Evolutionary conservation across 2,329 filamentous ascomycete genomes (phyloP).

Genomic region (Claviceps arundinis): DNA sequence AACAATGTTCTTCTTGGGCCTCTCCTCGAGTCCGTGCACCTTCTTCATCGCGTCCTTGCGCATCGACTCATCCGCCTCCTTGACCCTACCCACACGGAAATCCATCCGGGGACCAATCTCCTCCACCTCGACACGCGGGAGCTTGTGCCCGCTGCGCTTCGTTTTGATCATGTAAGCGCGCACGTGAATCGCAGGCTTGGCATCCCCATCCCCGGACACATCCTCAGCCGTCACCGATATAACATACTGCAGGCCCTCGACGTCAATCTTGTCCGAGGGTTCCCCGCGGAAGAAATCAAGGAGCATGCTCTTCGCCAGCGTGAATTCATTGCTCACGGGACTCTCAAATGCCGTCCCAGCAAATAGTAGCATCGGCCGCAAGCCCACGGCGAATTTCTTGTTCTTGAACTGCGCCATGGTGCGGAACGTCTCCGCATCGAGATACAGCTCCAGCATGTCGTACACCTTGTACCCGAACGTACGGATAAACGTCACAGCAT

Average conservation of each 20-base stretch:
- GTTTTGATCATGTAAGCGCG: conserved; percentile 79
- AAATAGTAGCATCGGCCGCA: conserved; percentile 87
- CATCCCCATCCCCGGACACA: conserved; percentile 26
- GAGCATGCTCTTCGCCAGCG: conserved; percentile 74
- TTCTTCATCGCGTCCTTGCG: conserved; percentile 87
- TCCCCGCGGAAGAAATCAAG: conserved; percentile 80
- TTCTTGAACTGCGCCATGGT: conserved; percentile 63
- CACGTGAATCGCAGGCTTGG: conserved; percentile 48
- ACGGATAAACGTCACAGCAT: conserved; percentile 70
- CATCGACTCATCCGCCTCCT: conserved; percentile 63
- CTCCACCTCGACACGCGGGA: conserved; percentile 85
- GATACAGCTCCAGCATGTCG: conserved; percentile 86
- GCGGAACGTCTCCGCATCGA: conserved; percentile 62
- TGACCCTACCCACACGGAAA: conserved; percentile 69
- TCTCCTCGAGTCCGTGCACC: conserved; percentile 59
- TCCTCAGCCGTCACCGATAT: conserved; percentile 71
- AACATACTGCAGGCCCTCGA: conserved; percentile 87
- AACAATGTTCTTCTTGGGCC: conserved; percentile 90
- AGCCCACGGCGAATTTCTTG: conserved; percentile 61
- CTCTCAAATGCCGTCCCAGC: conserved; percentile 79
- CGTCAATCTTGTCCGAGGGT: conserved; percentile 69
- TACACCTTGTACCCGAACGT: conserved; percentile 78
- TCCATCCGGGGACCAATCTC: conserved; percentile 93
- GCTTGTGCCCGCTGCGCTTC: conserved; percentile 70
- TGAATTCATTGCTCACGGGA: conserved; percentile 65